Base-by-base conservation (phyloP, 2,329 filamentous ascomycete species). In the Fusarium austroafricanum region DNA sequence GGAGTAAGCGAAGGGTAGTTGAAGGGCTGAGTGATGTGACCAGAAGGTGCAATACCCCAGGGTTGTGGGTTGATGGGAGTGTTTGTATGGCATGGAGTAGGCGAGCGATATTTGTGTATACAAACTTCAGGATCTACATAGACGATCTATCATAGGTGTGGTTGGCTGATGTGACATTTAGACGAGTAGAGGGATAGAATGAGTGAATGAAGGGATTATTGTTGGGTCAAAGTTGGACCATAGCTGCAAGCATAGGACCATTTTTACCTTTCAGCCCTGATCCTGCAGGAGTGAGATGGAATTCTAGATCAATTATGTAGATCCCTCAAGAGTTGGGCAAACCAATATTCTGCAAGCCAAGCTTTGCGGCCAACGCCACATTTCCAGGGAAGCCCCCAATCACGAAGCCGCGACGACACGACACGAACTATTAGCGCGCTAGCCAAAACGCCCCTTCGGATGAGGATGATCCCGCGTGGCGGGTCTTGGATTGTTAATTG, bases 331-430 rank as follows among this genome's bases (percentile, higher is more conserved):
- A 23, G 18, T 33, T 33, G 18, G 28, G 33, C 21, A 45, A 38
- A 42, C 45, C 61, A 64, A 59, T 64, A 65, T 52, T 64, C 45
- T 42, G 29, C 35, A 64, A 57, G 49, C 54, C 39, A 45, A 61
- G 57, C 52, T 55, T 59, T 21, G 40, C 61, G 61, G 68, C 56
- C 50, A 51, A 57, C 68, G 68, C 68, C 66, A 71, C 69, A 23
- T 56, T 65, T 44, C 38, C 61, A 69, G 59, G 59, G 33, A 17
- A 15, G 10, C 21, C 39, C 26, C 71, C 64, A 73, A 73, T 73
- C 66, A 73, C 49, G 44, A 55, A 21, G 28, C 9, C 6, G 21
- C 26, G 38, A 47, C 37, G 44, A 55, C 60, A 53, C 44, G 44
- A 55, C 60, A 53, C 42, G 47, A 28, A 71, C 59, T 70, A 73